Conservation (phyloP, 2,329 filamentous ascomycete species). For the Cercospora nicotianae region DNA sequence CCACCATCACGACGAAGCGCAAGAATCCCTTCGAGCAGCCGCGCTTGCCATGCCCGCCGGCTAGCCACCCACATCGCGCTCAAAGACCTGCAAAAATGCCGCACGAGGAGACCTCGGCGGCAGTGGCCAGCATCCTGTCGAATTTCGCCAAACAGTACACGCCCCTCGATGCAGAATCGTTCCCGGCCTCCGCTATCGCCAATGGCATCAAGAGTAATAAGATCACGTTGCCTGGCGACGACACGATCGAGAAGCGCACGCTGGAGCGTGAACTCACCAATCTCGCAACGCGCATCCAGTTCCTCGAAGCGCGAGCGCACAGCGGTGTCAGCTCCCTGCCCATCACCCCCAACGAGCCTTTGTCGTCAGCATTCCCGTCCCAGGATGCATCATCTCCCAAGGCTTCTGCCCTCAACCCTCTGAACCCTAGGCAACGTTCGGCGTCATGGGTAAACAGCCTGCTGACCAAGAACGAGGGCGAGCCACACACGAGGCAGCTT, state of each 20-base stretch:
- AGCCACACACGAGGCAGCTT: conserved; percentile 54
- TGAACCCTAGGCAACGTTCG: conserved; percentile 38
- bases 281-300: conserved; percentile 73
- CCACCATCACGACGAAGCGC: conserved; percentile 27
- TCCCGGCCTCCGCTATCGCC: conserved; percentile 46
- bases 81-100: conserved; percentile 27
- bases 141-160: conserved; percentile 52
- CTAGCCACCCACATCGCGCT: conserved; percentile 14
- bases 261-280: conserved; percentile 82
- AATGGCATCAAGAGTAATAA: conserved; percentile 55
- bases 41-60: conserved; percentile 26
- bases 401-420: conserved; percentile 29
- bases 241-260: conserved; percentile 71
- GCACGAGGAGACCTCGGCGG: conserved; percentile 38
- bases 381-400: conserved; percentile 46
- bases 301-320: conserved; percentile 75
- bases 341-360: conserved; percentile 75
- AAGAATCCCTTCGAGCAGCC: conserved; percentile 17
- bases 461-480: conserved; percentile 55
- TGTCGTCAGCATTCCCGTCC: conserved; percentile 56
- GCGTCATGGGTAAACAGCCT: conserved; percentile 52
- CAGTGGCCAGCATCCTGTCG: conserved; percentile 44
- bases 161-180: conserved; percentile 45
- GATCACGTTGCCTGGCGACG: conserved; percentile 73
- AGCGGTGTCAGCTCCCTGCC: conserved; percentile 56